Percentiles rank a stretch among this genome's conserved stretches.
Evolutionary conservation across 2,329 filamentous ascomycete species (phyloP).

Genomic region (Neofusicoccum ribis): DNA sequence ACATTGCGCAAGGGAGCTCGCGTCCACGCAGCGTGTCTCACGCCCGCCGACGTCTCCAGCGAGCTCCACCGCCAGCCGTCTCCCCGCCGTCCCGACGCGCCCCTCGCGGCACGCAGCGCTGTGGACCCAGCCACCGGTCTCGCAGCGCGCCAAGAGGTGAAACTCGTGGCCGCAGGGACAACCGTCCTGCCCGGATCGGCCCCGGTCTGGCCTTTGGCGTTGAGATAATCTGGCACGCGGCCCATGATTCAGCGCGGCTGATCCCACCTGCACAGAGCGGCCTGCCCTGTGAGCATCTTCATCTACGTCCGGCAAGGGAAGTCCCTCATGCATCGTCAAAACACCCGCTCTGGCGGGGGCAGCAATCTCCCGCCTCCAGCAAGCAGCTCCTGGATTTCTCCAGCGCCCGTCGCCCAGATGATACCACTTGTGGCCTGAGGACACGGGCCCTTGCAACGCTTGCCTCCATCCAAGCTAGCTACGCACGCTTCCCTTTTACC

Average conservation of each 20-base stretch:
- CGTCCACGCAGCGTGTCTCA: constrained; percentile 1
- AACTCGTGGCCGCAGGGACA: constrained; percentile 6
- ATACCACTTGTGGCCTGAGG: constrained; percentile 16
- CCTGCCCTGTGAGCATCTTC: constrained; percentile 3
- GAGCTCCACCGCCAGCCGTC: neutral
- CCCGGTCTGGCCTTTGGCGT: neutral
- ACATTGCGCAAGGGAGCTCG: neutral
- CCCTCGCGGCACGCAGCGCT: neutral
- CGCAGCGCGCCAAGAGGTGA: neutral
- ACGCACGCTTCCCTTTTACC: constrained; percentile 10
- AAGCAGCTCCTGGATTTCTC: neutral
- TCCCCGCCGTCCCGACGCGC: neutral
- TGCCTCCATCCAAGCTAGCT: constrained; percentile 14
- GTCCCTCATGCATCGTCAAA: constrained; percentile 6
- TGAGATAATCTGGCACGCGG: neutral
- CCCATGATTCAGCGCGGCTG: neutral
- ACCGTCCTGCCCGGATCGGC: neutral
- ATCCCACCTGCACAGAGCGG: neutral
- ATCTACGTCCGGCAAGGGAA: constrained; percentile 9
- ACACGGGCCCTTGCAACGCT: constrained; percentile 7
- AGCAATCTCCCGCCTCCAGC: constrained; percentile 10
- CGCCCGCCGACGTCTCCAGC: neutral
- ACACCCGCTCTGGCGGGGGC: neutral
- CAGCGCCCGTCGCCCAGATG: neutral
- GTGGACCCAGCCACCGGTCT: neutral